These are phyloP conservation scores for Malus sylvestris DNA, from an alignment of 306 rosid species.

Conservation along the genomic window DNA sequence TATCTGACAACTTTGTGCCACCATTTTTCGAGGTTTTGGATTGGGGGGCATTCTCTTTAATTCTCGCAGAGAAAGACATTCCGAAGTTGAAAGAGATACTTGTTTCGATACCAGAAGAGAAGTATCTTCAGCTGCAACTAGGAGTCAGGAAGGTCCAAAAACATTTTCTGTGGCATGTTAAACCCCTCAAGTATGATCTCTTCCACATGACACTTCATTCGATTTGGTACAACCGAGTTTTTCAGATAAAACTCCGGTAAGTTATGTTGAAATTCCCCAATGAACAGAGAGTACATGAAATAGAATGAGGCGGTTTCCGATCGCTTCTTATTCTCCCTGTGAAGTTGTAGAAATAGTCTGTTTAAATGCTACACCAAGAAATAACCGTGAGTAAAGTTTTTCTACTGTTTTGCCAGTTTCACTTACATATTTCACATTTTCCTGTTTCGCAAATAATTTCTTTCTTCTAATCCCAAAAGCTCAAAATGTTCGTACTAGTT, in stretches of 20 bases:
- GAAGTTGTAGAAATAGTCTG: not conserved
- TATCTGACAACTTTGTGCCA: conserved; percentile 94
- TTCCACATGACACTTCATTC: conserved; percentile 97
- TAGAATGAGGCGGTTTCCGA: not conserved
- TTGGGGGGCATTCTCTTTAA: conserved; percentile 81
- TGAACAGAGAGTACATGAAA: not conserved
- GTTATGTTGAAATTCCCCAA: not conserved
- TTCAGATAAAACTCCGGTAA: conserved; percentile 59
- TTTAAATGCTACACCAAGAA: not conserved
- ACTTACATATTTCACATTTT: not conserved
- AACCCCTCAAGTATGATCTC: conserved; percentile 76
- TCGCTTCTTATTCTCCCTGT: not conserved
- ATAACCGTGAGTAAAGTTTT: not conserved
- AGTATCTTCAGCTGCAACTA: conserved; percentile 70
- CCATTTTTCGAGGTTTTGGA: conserved; percentile 85
- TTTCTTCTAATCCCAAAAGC: not conserved
- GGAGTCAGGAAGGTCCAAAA: conserved; percentile 76
- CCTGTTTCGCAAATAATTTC: not conserved
- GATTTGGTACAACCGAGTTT: conserved; percentile 85
- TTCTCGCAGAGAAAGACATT: conserved; percentile 77
- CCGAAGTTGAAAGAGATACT: conserved; percentile 67
- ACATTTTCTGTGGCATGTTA: conserved; percentile 86
- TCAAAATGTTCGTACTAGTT: not conserved
- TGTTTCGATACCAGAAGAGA: conserved; percentile 55
- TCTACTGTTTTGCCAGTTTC: not conserved